A percentile compares a stretch with the other conserved stretches of the same genome.
Evolutionary conservation across 345 rosid genomes (phyloP).

Genomic region (Ceriops zippeliana): DNA sequence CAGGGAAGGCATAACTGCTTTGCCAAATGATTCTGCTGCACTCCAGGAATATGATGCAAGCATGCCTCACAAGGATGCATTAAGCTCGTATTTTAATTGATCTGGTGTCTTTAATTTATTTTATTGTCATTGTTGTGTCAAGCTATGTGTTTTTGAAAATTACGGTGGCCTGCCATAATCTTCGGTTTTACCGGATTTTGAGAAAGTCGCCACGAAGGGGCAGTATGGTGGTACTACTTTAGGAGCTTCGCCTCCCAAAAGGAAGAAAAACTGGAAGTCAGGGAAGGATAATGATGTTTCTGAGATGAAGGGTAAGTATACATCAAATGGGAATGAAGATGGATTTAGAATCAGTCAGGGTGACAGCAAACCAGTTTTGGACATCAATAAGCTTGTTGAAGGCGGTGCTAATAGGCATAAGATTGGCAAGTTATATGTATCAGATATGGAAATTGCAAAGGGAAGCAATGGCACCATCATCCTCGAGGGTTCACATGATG

Average conservation of each 20-base stretch:
- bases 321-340: conserved; percentile 5
- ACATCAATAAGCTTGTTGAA: conserved; percentile 4
- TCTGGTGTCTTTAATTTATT: conserved; percentile 29
- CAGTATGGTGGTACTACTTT: conserved; percentile 21
- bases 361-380: neutral
- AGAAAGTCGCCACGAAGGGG: conserved; percentile 15
- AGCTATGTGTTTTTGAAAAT: no score
- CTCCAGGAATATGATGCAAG: conserved; percentile 26
- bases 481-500: conserved; percentile 59
- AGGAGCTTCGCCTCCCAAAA: conserved; percentile 34
- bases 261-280: conserved; percentile 23
- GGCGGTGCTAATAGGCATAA: conserved; percentile 17
- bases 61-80: conserved; percentile 9
- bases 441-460: conserved; percentile 32
- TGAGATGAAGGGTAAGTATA: conserved; percentile 4
- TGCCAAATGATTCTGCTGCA: conserved; percentile 31
- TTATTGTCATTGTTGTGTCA: conserved; percentile 16
- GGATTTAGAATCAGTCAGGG: neutral
- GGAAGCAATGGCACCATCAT: conserved; percentile 69
- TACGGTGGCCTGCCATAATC: no score
- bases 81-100: conserved; percentile 17
- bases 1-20: conserved; percentile 21
- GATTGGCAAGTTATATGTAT: conserved; percentile 25
- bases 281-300: conserved; percentile 9
- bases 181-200: no score